Percentiles rank a stretch among this genome's conserved stretches.
Conservation (phyloP, 148 eudicot genomes). For the Silene uniflora region DNA sequence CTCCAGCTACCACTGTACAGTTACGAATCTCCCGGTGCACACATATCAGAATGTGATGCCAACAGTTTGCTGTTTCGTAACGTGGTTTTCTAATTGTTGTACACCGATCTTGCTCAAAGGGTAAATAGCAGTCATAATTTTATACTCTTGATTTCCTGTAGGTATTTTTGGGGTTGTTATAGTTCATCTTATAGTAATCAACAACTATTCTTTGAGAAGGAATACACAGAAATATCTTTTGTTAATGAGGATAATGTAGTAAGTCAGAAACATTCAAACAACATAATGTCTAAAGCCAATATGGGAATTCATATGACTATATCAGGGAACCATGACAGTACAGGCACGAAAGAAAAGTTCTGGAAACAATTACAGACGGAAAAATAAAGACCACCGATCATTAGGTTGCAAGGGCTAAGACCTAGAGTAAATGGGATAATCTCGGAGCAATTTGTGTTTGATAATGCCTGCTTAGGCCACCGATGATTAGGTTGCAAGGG, state of each 20-base stretch:
- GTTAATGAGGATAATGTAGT: background rate
- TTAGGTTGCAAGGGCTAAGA: no score
- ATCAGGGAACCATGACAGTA: no score
- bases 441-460: no score
- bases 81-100: background rate
- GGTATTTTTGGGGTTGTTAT: background rate
- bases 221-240: background rate
- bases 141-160: no score
- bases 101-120: background rate
- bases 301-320: no score
- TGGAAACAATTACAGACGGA: no score
- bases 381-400: no score
- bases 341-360: no score
- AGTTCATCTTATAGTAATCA: no score
- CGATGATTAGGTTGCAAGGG: slow-evolving; percentile 11
- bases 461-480: no score
- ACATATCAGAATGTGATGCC: background rate
- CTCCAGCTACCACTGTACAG: no score
- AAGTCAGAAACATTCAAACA: background rate
- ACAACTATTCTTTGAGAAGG: background rate
- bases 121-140: background rate
- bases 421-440: no score
- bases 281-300: background rate
- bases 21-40: background rate
- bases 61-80: background rate